Conservation (phyloP, 768 basidiomycete species). For the Boletus speciosus region DNA sequence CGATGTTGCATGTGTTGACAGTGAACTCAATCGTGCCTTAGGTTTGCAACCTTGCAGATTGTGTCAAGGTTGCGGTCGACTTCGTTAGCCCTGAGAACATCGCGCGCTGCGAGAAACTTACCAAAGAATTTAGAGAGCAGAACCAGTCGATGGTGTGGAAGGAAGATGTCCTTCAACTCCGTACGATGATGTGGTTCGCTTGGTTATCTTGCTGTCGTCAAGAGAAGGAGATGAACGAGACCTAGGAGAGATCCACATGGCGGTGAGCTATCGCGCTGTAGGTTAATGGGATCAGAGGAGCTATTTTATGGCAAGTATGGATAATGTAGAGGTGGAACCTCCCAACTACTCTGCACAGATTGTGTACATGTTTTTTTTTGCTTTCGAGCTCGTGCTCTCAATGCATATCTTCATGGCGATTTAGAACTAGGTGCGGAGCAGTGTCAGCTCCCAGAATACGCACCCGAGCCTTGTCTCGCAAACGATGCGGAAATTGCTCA, state of each 20-base stretch:
- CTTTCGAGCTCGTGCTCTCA: conserved; percentile 14
- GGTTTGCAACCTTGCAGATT: conserved; percentile 93
- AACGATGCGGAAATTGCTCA: background rate
- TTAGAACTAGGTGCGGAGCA: background rate
- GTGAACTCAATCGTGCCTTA: conserved; percentile 29
- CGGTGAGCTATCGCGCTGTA: conserved; percentile 17
- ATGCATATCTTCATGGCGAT: conserved; percentile 6
- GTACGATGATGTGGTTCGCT: conserved; percentile 92
- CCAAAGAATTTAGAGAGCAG: conserved; percentile 85
- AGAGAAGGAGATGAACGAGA: conserved; percentile 40
- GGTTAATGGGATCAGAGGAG: conserved; percentile 14
- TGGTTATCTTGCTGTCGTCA: conserved; percentile 70
- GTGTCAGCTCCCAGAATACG: background rate
- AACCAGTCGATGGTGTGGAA: conserved; percentile 90
- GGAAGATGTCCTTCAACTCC: conserved; percentile 87
- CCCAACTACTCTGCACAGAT: conserved; percentile 14
- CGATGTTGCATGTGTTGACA: background rate
- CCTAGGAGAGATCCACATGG: conserved; percentile 1
- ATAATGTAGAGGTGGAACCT: conserved; percentile 29
- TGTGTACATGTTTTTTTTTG: conserved; percentile 25
- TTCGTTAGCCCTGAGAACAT: conserved; percentile 96
- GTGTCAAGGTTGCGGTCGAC: conserved; percentile 93
- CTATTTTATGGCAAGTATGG: conserved; percentile 27
- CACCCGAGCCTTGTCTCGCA: background rate
- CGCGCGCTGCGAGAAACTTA: conserved; percentile 77